phyloP scores from a whole-genome alignment of 805 yeast species.

The Kodamaea restingae region DNA sequence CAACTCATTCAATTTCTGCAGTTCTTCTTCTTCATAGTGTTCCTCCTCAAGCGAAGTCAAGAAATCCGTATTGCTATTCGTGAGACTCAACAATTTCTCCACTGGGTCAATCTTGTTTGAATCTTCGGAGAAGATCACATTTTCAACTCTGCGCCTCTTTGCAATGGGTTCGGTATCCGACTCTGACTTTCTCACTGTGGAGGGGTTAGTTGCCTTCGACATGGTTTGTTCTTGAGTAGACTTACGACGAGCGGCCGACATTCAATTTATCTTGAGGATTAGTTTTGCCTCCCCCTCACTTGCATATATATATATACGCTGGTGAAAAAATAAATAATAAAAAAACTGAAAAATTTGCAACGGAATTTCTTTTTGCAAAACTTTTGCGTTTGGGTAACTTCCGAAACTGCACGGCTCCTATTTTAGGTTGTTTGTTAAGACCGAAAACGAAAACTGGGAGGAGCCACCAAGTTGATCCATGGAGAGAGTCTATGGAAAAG shows the following conservation, averaged over 20 bases:
- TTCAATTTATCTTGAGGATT: background rate
- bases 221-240: conserved; percentile 26
- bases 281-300: conserved; percentile 2
- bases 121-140: conserved; percentile 7
- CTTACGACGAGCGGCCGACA: conserved; percentile 25
- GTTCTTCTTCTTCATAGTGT: conserved; percentile 10
- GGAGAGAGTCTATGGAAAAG: no score
- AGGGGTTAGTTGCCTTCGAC: conserved; percentile 10
- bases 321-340: background rate
- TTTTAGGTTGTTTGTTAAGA: background rate
- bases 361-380: conserved; percentile 1
- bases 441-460: no score
- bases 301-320: conserved; percentile 2
- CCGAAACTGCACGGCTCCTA: background rate
- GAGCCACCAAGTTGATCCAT: no score
- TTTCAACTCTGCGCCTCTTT: conserved; percentile 1
- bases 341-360: conserved; percentile 6
- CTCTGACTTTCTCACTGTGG: conserved; percentile 9
- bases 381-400: background rate
- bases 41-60: conserved; percentile 23
- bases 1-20: conserved; percentile 8
- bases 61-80: conserved; percentile 29
- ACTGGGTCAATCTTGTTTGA: conserved; percentile 38
- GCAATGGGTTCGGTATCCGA: background rate
- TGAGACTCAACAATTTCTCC: conserved; percentile 36